phyloP scores from a whole-genome alignment of 2,329 filamentous ascomycete species.

The Ceratocystis cubensis region DNA sequence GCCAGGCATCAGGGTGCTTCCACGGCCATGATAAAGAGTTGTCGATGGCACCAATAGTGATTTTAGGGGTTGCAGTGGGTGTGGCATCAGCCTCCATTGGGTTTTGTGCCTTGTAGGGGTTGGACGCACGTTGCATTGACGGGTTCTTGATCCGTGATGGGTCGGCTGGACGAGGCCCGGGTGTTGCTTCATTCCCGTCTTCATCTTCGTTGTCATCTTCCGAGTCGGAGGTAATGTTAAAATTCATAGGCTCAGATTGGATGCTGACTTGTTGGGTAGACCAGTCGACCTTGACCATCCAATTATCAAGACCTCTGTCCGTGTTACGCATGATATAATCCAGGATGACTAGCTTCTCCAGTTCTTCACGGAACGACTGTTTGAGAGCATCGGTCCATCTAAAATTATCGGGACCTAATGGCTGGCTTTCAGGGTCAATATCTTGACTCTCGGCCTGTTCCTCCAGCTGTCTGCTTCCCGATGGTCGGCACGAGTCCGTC shows the following conservation, averaged over 20 bases:
- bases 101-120: constrained; percentile 66
- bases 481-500: constrained; percentile 70
- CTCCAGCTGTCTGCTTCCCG: constrained; percentile 30
- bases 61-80: constrained; percentile 37
- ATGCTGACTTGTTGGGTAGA: constrained; percentile 72
- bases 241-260: constrained; percentile 61
- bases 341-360: constrained; percentile 92
- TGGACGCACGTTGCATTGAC: constrained; percentile 33
- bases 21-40: constrained; percentile 98
- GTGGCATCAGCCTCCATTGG: constrained; percentile 64
- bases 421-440: constrained; percentile 30
- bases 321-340: constrained; percentile 99
- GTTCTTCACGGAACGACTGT: constrained; percentile 82
- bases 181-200: constrained; percentile 28
- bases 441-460: constrained; percentile 38
- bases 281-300: constrained; percentile 97
- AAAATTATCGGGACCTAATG: constrained; percentile 44
- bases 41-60: constrained; percentile 85
- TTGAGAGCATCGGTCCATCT: constrained; percentile 82
- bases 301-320: constrained; percentile 90
- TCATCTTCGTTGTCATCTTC: constrained; percentile 28
- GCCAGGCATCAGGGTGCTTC: constrained; percentile 91
- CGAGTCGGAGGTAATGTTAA: constrained; percentile 47
- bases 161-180: constrained; percentile 40
- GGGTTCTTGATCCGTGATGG: constrained; percentile 33